Percentiles rank a stretch among this genome's conserved stretches.
phyloP scores from a whole-genome alignment of 2,329 filamentous ascomycete genomes.

The Scopulariopsis brevicaulis region DNA sequence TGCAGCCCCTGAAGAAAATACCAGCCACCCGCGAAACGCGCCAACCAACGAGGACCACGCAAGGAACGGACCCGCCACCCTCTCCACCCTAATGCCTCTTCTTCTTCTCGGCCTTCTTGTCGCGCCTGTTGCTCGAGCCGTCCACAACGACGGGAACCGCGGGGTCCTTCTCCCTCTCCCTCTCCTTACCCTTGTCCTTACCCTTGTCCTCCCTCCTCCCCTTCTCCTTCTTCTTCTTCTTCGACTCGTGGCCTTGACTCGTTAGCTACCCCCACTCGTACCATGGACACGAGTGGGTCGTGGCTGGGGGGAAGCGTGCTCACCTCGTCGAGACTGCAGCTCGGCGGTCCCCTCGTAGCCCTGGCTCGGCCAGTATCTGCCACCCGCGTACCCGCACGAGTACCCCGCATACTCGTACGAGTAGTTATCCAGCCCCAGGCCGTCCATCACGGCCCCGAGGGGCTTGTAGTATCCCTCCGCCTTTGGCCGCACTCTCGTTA shows the following conservation, averaged over 20 bases:
- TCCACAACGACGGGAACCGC: background rate
- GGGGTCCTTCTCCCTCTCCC: conserved; percentile 1
- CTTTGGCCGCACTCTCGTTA: background rate
- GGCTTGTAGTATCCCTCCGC: background rate
- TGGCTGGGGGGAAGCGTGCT: no score
- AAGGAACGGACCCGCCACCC: background rate
- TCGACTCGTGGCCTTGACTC: background rate
- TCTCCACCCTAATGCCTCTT: background rate
- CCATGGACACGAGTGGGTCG: background rate
- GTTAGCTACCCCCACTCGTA: background rate
- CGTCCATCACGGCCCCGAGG: background rate
- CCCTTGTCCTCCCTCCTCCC: background rate
- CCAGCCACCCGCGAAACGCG: background rate
- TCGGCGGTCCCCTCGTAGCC: background rate
- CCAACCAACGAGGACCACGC: background rate
- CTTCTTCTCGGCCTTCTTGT: background rate
- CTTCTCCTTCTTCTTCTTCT: background rate
- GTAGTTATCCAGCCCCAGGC: background rate
- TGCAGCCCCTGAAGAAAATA: no score
- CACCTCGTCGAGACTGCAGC: background rate
- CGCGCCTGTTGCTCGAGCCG: background rate
- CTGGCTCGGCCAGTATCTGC: background rate
- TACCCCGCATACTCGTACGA: background rate
- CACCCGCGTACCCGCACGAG: background rate
- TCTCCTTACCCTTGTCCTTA: background rate